A percentile compares a stretch with the other conserved stretches of the same genome.
Conservation (phyloP, 2,329 filamentous ascomycete species). For the Graphium sp. region DNA sequence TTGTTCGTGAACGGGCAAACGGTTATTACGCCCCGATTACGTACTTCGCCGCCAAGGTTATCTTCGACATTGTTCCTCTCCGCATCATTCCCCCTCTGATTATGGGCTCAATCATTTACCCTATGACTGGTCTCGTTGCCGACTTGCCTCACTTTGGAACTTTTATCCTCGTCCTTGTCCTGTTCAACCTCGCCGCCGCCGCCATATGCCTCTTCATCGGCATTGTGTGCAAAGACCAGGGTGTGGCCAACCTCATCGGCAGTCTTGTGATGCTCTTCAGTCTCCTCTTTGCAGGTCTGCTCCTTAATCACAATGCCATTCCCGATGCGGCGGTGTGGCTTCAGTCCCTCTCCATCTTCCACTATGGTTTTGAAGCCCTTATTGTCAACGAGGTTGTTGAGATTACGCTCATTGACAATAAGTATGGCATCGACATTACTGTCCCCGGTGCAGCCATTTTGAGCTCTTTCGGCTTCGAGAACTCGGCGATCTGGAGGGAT, state of each 20-base stretch:
- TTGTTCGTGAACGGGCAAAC: slow-evolving; percentile 86
- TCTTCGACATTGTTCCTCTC: slow-evolving; percentile 96
- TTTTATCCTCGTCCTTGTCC: slow-evolving; percentile 78
- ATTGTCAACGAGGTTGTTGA: slow-evolving; percentile 52
- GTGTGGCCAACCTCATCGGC: slow-evolving; percentile 85
- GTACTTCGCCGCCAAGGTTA: slow-evolving; percentile 89
- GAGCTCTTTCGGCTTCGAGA: slow-evolving; percentile 88
- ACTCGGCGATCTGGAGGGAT: slow-evolving; percentile 71
- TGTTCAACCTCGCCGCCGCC: slow-evolving; percentile 91
- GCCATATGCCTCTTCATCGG: slow-evolving; percentile 92
- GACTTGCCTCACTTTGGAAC: slow-evolving; percentile 73
- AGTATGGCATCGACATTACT: slow-evolving; percentile 92
- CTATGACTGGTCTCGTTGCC: slow-evolving; percentile 86
- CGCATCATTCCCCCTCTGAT: slow-evolving; percentile 86
- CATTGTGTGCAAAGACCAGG: slow-evolving; percentile 80
- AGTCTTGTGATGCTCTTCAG: slow-evolving; percentile 97
- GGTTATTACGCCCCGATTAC: slow-evolving; percentile 90
- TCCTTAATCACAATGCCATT: slow-evolving; percentile 90
- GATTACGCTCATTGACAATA: slow-evolving; percentile 77
- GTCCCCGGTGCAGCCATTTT: slow-evolving; percentile 89
- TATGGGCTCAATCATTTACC: slow-evolving; percentile 91
- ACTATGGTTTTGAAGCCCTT: slow-evolving; percentile 11
- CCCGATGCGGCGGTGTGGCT: slow-evolving; percentile 76
- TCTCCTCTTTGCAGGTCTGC: slow-evolving; percentile 79
- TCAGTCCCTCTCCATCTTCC: slow-evolving; percentile 82